Evolutionary conservation across 164 flowering plant genomes (phyloP), one percentile per base, ranked within the genome.

Genomic region (Malania oleifera): DNA sequence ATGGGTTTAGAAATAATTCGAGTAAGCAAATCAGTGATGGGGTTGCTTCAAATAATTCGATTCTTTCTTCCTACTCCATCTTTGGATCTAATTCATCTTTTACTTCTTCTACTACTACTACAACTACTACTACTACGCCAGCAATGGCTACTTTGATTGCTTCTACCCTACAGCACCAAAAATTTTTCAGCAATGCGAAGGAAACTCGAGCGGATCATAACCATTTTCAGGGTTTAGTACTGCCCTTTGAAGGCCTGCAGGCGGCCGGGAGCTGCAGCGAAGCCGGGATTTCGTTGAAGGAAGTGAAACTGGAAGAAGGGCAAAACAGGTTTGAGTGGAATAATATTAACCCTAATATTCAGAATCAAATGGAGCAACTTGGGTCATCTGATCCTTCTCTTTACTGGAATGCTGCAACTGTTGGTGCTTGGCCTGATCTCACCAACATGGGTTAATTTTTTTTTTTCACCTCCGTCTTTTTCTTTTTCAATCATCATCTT

Each of bases 351-450:
- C 25, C 50, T 56, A 54, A 51, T 62, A 56, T 56, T 59, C 72
- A 68, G 45, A 62, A 73, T 70, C 82, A 73, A 52, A 64, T 70
- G 7, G 79, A 79, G 17, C 70, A 67, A 52, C 45, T 68, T 5
- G 75, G 75, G 1, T 50, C 67, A 0, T 63, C 74, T 1, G 81
- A 80, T 75, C 76, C 82, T 27, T 60, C 84, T 54, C 34, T 72
- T 28, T 76, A 73, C 31, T 85, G 86, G 87, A 80, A 68, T 59
- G 2, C 70, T 22, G 53, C 70, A 1, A 43, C 37, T 57, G 54
- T 57, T n/a, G 64, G 70, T 27, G 45, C 67, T 52, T 83, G 88
- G 88, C 65, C 73, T 60, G 85, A 83, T 73, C 82, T 72, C 17
- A 22, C 75, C n/a, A 72, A 62, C 47, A 62, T 72, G 37, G 82